Conservation (phyloP, 2,329 filamentous ascomycete species). For the Rhynchosporium secalis region DNA sequence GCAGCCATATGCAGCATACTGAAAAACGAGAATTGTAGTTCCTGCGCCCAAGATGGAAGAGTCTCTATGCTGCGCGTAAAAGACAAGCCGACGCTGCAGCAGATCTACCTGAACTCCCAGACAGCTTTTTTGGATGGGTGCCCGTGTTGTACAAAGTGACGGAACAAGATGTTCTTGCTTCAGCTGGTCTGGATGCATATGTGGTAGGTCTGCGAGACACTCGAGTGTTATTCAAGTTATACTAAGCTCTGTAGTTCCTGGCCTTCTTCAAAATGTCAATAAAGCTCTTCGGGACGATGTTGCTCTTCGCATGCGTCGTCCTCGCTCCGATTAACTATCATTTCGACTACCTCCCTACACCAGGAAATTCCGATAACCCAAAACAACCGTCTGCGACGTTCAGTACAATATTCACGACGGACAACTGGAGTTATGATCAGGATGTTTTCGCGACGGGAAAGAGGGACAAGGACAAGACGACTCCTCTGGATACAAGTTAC, state of each 20-base stretch:
- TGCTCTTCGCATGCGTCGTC: slow-evolving; percentile 77
- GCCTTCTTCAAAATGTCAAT: slow-evolving; percentile 96
- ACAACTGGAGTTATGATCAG: slow-evolving; percentile 6
- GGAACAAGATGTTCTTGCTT: slow-evolving; percentile 85
- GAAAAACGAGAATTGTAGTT: slow-evolving; percentile 53
- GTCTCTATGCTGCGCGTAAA: slow-evolving; percentile 86
- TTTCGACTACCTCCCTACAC: slow-evolving; percentile 47
- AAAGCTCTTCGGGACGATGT: slow-evolving; percentile 74
- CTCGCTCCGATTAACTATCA: slow-evolving; percentile 83
- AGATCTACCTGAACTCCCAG: slow-evolving; percentile 74
- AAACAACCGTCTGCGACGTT: slow-evolving; percentile 9
- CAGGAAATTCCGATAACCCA: slow-evolving; percentile 38
- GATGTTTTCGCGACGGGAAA: slow-evolving; percentile 13
- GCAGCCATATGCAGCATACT: slow-evolving; percentile 26
- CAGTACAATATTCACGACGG: slow-evolving; percentile 1
- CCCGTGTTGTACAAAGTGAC: slow-evolving; percentile 79
- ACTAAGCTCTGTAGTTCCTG: slow-evolving; percentile 64
- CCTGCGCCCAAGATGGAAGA: slow-evolving; percentile 86
- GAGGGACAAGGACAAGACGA: slow-evolving; percentile 10
- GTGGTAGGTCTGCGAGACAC: slow-evolving; percentile 56
- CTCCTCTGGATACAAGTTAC: slow-evolving; percentile 48
- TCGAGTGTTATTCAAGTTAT: neutral
- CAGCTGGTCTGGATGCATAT: slow-evolving; percentile 91
- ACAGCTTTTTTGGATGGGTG: slow-evolving; percentile 92
- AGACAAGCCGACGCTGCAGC: slow-evolving; percentile 62